Base-by-base conservation (phyloP, 352 stramenopile genomes). In the Chrysophaeum taylorii region DNA sequence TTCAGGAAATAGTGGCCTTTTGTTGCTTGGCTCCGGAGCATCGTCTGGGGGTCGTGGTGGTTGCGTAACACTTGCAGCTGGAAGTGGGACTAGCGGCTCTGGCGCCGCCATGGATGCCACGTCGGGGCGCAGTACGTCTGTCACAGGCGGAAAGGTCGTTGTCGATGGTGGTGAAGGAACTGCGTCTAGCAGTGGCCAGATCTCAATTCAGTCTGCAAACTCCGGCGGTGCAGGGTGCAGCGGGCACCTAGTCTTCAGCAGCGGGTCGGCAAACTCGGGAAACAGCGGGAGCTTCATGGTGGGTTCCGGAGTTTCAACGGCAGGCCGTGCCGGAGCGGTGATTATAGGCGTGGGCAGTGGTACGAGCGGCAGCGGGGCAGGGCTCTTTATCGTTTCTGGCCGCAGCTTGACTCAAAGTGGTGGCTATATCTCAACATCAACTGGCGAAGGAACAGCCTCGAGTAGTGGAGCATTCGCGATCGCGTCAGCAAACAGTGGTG, bases 91-190 rank as follows among this genome's bases (percentile, higher is more conserved):
- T 12, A 63, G 52, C 52, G 52, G 52, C 2, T 35, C 29, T 5
- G 52, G 52, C 52, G 72, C 69, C 21, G 48, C 41, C 5, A 38
- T 76, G 0, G 66, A 38, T 36, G 42, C 74, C 53, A 33, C 53
- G n/a, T 41, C 72, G 5, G 72, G 69, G 21, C 54, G 64, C 35
- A 72, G 81, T n/a, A n/a, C n/a, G n/a, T n/a, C n/a, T n/a, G n/a
- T n/a, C n/a, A n/a, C n/a, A n/a, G n/a, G n/a, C n/a, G n/a, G n/a
- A n/a, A n/a, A n/a, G n/a, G n/a, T n/a, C n/a, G n/a, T n/a, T n/a
- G n/a, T n/a, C n/a, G n/a, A n/a, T n/a, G n/a, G n/a, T n/a, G n/a
- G n/a, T n/a, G n/a, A n/a, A n/a, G n/a, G n/a, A 7, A 54, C 45
- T 27, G 45, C 45, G 21, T 29, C 45, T 16, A 54, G 45, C 45